phyloP scores from a whole-genome alignment of 2,329 filamentous ascomycete species.

The Ophiocordyceps polyrhachis-furcata region DNA sequence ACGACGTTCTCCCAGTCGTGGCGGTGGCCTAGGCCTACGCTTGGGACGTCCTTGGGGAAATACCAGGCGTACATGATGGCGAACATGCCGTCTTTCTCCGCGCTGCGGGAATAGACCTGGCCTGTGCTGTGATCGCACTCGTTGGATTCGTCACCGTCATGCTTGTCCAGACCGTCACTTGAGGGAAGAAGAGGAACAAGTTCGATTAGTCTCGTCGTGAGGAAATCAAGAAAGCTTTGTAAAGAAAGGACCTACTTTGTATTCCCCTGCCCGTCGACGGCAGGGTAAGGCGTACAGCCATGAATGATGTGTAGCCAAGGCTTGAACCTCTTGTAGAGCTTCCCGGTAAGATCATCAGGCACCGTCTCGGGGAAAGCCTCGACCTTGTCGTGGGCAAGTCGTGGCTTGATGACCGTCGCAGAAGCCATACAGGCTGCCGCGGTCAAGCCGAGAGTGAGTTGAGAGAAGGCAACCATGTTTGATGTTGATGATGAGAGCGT shows the following conservation, averaged over 20 bases:
- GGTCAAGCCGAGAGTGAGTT: too few relatives aligned
- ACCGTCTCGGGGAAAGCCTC: constrained; percentile 9
- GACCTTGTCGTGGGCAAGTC: constrained; percentile 6
- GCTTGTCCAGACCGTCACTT: too few relatives aligned
- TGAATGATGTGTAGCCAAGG: constrained; percentile 13
- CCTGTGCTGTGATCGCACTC: constrained; percentile 2
- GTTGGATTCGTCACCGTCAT: too few relatives aligned
- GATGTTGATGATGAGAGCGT: too few relatives aligned
- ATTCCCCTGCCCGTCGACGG: too few relatives aligned
- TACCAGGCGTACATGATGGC: constrained; percentile 26
- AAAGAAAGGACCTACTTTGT: too few relatives aligned
- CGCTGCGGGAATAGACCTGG: constrained; percentile 19
- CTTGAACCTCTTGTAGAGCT: constrained; percentile 9
- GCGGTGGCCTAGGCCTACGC: constrained; percentile 7
- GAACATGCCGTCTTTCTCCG: constrained; percentile 10
- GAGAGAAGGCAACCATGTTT: too few relatives aligned
- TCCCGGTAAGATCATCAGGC: constrained; percentile 5
- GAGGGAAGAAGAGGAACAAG: too few relatives aligned
- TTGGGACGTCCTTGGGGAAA: constrained; percentile 24
- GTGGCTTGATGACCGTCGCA: not conserved
- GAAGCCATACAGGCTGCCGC: too few relatives aligned
- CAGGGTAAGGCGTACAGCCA: constrained; percentile 4
- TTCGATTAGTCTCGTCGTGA: too few relatives aligned
- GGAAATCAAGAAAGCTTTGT: too few relatives aligned
- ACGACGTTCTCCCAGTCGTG: too few relatives aligned